Percentiles rank a stretch among this genome's conserved stretches.
These are phyloP conservation scores for Neonectria magnoliae DNA, from an alignment of 2,329 filamentous ascomycete species.

Conservation along the genomic window DNA sequence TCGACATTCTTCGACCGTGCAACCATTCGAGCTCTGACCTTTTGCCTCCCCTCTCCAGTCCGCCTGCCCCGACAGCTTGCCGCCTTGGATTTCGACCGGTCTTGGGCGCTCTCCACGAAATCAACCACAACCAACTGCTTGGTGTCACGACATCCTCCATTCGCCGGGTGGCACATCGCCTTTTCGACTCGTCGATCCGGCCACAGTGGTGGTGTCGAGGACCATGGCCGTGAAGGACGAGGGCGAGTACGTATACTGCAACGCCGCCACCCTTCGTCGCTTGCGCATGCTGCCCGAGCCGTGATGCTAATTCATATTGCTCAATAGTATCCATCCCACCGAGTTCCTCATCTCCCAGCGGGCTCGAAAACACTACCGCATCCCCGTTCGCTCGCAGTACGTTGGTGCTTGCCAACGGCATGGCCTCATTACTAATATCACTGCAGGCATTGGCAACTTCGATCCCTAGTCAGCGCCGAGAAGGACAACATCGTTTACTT, in stretches of 20 bases:
- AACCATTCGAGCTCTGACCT: background rate
- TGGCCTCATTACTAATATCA: slow-evolving; percentile 18
- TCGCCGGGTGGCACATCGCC: slow-evolving; percentile 20
- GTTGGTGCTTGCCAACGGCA: slow-evolving; percentile 48
- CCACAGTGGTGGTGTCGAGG: slow-evolving; percentile 24
- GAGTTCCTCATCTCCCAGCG: slow-evolving; percentile 70
- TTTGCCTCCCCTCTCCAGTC: background rate
- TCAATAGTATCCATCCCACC: slow-evolving; percentile 70
- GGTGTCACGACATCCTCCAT: slow-evolving; percentile 15
- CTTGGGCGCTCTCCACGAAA: slow-evolving; percentile 14
- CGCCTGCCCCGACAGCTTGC: background rate
- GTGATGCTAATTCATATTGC: slow-evolving; percentile 17
- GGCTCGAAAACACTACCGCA: slow-evolving; percentile 73
- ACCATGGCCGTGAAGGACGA: slow-evolving; percentile 66
- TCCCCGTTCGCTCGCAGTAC: slow-evolving; percentile 73
- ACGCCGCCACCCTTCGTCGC: background rate
- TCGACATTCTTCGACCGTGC: background rate
- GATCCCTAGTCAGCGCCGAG: slow-evolving; percentile 87
- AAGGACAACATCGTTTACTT: slow-evolving; percentile 85
- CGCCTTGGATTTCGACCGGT: slow-evolving; percentile 7
- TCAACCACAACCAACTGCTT: slow-evolving; percentile 18
- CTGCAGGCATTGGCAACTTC: slow-evolving; percentile 83
- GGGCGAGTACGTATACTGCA: slow-evolving; percentile 55
- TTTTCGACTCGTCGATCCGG: slow-evolving; percentile 29
- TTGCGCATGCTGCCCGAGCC: background rate